phyloP scores from a whole-genome alignment of 257 asterid genomes.

The Solanum habrochaites region DNA sequence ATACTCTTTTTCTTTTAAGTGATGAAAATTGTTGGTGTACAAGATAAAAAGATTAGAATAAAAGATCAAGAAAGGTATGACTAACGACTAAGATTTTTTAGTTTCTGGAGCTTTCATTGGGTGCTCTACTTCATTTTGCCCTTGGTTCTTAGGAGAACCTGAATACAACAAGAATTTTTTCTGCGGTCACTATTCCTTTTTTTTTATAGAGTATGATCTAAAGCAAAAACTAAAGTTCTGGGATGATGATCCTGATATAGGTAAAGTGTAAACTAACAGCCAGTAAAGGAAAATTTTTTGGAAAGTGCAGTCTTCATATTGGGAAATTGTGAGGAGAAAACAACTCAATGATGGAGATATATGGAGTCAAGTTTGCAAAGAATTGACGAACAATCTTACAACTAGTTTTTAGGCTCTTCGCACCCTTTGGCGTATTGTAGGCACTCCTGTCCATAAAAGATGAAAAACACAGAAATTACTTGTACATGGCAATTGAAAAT shows the following conservation, averaged over 20 bases:
- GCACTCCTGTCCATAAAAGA: conserved; percentile 48
- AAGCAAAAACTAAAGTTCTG: background rate
- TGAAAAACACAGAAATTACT: background rate
- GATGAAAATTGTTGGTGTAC: too few species aligned
- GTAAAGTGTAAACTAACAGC: background rate
- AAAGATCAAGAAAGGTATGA: background rate
- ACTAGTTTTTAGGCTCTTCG: conserved; percentile 55
- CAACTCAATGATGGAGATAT: background rate
- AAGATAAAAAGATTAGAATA: background rate
- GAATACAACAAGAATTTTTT: background rate
- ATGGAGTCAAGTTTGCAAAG: background rate
- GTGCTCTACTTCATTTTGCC: conserved; percentile 59
- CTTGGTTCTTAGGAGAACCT: conserved; percentile 83
- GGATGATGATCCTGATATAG: background rate
- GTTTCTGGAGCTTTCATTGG: conserved; percentile 51
- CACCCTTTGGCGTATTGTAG: conserved; percentile 52
- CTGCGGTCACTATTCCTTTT: background rate
- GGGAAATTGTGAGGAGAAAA: background rate
- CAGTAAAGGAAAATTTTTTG: background rate
- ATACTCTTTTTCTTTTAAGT: too few species aligned
- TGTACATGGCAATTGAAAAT: background rate
- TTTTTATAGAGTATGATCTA: background rate
- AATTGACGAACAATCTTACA: conserved; percentile 31
- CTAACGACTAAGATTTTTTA: conserved; percentile 72
- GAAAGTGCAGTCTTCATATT: background rate